Conservation (phyloP, 257 asterid species). For the Plantago major region DNA sequence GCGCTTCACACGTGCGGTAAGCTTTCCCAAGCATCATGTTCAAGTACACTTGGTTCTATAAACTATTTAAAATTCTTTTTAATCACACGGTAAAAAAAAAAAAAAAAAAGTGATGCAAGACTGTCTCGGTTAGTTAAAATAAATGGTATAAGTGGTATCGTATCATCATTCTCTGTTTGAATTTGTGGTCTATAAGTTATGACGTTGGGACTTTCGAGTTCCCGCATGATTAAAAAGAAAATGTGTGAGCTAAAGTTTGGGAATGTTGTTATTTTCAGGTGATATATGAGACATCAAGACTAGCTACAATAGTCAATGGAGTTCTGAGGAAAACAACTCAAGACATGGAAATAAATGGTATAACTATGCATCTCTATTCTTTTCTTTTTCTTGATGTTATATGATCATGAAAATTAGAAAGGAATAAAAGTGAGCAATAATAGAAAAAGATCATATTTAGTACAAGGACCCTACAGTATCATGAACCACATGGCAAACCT, state of each 20-base stretch:
- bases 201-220: too few species aligned
- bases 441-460: constrained; percentile 34
- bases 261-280: constrained; percentile 37
- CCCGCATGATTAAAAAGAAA: too few species aligned
- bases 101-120: too few species aligned
- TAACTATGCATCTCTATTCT: not conserved
- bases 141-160: too few species aligned
- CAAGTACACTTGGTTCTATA: too few species aligned
- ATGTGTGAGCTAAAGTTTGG: not conserved
- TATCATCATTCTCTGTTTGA: too few species aligned
- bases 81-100: too few species aligned
- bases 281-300: constrained; percentile 61
- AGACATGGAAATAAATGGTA: constrained; percentile 66
- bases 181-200: too few species aligned
- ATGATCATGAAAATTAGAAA: constrained; percentile 19
- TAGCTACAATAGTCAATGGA: constrained; percentile 66
- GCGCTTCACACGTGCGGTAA: constrained; percentile 87
- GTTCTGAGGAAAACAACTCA: constrained; percentile 57
- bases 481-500: constrained; percentile 62
- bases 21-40: constrained; percentile 16
- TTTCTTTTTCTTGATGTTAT: too few species aligned
- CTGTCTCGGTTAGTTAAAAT: too few species aligned
- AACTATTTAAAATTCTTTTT: too few species aligned
- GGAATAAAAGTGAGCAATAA: constrained; percentile 20
- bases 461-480: constrained; percentile 63